Base-by-base conservation (phyloP, 768 basidiomycete genomes). In the Mycena latifolia region DNA sequence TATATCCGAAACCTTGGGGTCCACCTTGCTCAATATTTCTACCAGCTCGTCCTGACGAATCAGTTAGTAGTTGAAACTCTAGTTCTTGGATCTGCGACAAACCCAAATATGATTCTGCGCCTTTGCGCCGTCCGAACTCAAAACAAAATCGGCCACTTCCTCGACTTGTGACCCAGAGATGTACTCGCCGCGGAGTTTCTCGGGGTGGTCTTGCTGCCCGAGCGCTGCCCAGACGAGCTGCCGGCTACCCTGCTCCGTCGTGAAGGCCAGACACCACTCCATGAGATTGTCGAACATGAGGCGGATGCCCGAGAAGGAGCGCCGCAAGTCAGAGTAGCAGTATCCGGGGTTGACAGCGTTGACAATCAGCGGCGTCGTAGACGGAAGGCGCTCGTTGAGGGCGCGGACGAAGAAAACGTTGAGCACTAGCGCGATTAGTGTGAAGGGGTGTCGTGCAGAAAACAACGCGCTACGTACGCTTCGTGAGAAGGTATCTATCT, bases 181-280 rank as follows among this genome's bases (percentile, higher is more conserved):
- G 43, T 59, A 73, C 27, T 47, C 22, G 9, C 74, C 74, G n/a
- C 59, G 69, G 14, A 72, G 43, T 5, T 35, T 56, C 9, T 67
- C 47, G 25, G 62, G 62, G 18, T 57, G 17, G 22, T 64, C 51
- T 6, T 28, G 53, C 2, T 53, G 55, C 22, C 47, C 55, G 10
- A 75, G 29, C 14, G 72, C 69, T 2, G 67, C 68, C 46, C 57
- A 70, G 2, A 73, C 62, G 60, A 75, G 50, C 33, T 47, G 65
- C 29, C 73, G 64, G 50, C 71, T 69, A 9, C 74, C 74, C 18
- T 59, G 65, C 41, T 75, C 71, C 27, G 74, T 48, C 9, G 73
- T 35, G 10, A 67, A 62, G 7, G 70, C 73, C 8, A 75, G 29
- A 14, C 53, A 15, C 3, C 3, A 2, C 35, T 67, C 39, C 31